Evolutionary conservation across 2,329 filamentous ascomycete genomes (phyloP).

Genomic region (Cladosporium sphaerospermum): DNA sequence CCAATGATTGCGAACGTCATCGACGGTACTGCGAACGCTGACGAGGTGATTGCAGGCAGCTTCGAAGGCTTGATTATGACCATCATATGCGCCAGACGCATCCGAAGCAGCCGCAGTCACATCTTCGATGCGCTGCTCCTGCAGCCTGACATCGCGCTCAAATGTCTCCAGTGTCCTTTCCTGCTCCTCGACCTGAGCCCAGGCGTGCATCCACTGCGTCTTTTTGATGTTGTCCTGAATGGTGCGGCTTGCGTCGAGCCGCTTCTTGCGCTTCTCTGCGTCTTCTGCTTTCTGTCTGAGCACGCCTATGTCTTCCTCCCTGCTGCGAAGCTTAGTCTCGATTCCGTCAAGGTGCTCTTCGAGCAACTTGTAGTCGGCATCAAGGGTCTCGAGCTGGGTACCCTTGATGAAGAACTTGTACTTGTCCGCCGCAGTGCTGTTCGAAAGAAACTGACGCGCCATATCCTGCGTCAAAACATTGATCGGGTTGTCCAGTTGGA

Average conservation of each 20-base stretch:
- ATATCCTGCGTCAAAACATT: constrained; percentile 94
- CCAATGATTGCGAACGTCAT: constrained; percentile 43
- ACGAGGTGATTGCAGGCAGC: constrained; percentile 31
- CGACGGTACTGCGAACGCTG: constrained; percentile 31
- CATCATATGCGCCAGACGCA: constrained; percentile 38
- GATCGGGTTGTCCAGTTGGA: constrained; percentile 95
- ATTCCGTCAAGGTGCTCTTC: constrained; percentile 71
- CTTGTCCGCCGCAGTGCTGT: constrained; percentile 74
- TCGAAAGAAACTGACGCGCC: constrained; percentile 85
- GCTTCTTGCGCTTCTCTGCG: constrained; percentile 58
- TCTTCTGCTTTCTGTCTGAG: constrained; percentile 55
- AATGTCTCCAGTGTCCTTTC: constrained; percentile 44
- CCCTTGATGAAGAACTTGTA: constrained; percentile 96
- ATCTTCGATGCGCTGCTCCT: constrained; percentile 45
- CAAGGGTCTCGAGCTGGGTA: constrained; percentile 85
- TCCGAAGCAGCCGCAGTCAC: constrained; percentile 40
- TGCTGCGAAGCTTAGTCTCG: constrained; percentile 55
- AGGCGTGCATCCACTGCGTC: constrained; percentile 65
- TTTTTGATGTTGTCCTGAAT: constrained; percentile 57
- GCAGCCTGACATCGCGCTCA: constrained; percentile 25
- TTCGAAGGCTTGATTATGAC: constrained; percentile 36
- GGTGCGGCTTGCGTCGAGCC: constrained; percentile 59
- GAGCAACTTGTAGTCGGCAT: constrained; percentile 83
- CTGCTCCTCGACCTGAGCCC: constrained; percentile 76
- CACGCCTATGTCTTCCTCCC: constrained; percentile 56